A percentile compares a stretch with the other conserved stretches of the same genome.
These are phyloP conservation scores for Aspergillus intermedius DNA, from an alignment of 2,329 filamentous ascomycete genomes.

Conservation along the genomic window DNA sequence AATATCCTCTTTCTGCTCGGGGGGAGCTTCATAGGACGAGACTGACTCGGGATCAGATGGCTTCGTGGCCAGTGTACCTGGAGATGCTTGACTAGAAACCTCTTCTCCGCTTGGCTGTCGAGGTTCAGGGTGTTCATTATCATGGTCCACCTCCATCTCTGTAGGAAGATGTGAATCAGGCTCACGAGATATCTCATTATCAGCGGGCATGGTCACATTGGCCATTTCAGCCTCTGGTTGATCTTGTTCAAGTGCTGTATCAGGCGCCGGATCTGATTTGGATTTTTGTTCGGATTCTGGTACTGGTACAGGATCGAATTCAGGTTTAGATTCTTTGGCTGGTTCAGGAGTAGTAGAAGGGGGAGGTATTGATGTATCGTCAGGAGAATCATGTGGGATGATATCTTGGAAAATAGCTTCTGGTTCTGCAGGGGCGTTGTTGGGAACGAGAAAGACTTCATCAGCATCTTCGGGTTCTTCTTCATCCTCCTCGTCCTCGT, in stretches of 20 bases:
- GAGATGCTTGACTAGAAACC: slow-evolving; percentile 37
- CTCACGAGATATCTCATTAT: slow-evolving; percentile 9
- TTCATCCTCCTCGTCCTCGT: slow-evolving; percentile 21
- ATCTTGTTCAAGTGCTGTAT: neutral
- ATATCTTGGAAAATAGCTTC: neutral
- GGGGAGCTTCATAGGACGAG: slow-evolving; percentile 33
- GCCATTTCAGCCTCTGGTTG: neutral
- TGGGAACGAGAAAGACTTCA: slow-evolving; percentile 31
- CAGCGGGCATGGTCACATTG: neutral
- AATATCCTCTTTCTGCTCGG: slow-evolving; percentile 18
- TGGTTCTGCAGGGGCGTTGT: slow-evolving; percentile 4
- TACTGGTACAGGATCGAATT: too few species aligned
- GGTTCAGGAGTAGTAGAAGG: neutral
- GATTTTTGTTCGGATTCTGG: too few species aligned
- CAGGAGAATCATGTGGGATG: slow-evolving; percentile 8
- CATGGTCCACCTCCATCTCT: slow-evolving; percentile 11
- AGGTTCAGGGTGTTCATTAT: slow-evolving; percentile 10
- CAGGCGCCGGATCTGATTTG: too few species aligned
- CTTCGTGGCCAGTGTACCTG: slow-evolving; percentile 38
- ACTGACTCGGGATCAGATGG: slow-evolving; percentile 40
- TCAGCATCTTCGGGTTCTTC: slow-evolving; percentile 25
- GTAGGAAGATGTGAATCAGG: neutral
- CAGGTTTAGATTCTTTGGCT: neutral
- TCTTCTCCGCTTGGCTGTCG: slow-evolving; percentile 21
- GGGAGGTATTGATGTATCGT: slow-evolving; percentile 6